A percentile compares a stretch with the other conserved stretches of the same genome.
These are phyloP conservation scores for Chytriomyces confervae DNA, from an alignment of 192 early-diverging fungal species.

Conservation along the genomic window DNA sequence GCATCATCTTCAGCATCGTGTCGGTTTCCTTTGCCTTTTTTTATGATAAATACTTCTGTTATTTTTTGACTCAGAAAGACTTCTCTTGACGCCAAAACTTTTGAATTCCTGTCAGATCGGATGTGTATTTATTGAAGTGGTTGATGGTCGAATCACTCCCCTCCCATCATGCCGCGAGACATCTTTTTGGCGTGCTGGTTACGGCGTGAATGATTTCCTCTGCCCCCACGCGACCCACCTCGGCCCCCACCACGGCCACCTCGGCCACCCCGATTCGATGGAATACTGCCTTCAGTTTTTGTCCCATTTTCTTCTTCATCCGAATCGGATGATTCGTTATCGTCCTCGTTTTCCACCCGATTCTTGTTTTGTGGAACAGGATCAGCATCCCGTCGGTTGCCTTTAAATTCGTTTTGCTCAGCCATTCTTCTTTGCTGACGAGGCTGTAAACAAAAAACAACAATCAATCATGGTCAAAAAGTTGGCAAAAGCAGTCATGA, in stretches of 20 bases:
- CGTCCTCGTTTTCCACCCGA: constrained; percentile 8
- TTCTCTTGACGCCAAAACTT: no score
- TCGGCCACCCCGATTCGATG: constrained; percentile 1
- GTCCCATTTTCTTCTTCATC: background rate
- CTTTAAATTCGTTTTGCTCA: constrained; percentile 63
- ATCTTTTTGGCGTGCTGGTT: constrained; percentile 76
- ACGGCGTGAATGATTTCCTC: constrained; percentile 77
- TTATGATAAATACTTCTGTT: no score
- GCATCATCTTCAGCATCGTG: no score
- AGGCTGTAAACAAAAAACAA: constrained; percentile 53
- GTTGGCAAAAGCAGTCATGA: background rate
- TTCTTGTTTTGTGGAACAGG: constrained; percentile 21
- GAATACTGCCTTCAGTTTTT: background rate
- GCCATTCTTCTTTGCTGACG: constrained; percentile 63
- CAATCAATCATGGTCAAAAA: background rate
- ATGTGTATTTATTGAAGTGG: no score
- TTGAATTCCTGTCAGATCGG: no score
- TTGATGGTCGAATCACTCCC: background rate
- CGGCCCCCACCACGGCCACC: constrained; percentile 33
- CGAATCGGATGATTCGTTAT: constrained; percentile 3
- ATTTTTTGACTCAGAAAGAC: no score
- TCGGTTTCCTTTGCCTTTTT: no score
- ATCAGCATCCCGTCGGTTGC: constrained; percentile 49
- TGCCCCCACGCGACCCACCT: constrained; percentile 24
- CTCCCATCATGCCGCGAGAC: constrained; percentile 44